Conservation (phyloP, 2,329 filamentous ascomycete species). For the Dothideomycetidae sp. region DNA sequence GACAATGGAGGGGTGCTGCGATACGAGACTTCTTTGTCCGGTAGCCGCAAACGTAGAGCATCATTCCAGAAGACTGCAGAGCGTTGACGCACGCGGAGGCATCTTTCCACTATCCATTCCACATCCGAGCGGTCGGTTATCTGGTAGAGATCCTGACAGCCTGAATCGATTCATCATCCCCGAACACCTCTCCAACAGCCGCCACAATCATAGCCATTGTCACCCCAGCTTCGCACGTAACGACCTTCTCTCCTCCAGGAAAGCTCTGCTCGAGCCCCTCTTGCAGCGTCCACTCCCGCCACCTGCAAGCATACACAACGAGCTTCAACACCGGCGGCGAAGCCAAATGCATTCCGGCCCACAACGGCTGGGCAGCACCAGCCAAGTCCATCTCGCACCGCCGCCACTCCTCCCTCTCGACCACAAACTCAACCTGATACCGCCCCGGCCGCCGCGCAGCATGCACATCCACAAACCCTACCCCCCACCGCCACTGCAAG, state of each 20-base stretch:
- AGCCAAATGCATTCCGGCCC: constrained; percentile 9
- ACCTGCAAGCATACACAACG: not conserved
- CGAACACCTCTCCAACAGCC: constrained; percentile 18
- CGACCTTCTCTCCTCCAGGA: constrained; percentile 12
- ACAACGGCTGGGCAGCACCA: constrained; percentile 23
- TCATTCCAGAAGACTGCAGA: too few species aligned
- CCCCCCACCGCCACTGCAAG: not conserved
- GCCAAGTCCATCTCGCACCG: not conserved
- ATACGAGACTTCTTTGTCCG: too few species aligned
- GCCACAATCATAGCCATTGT: constrained; percentile 7
- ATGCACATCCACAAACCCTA: not conserved
- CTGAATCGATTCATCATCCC: not conserved
- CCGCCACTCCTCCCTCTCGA: constrained; percentile 3
- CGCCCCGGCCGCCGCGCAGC: not conserved
- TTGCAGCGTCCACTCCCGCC: constrained; percentile 2
- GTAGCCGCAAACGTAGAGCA: too few species aligned
- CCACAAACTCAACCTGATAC: constrained; percentile 4
- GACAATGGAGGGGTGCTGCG: too few species aligned
- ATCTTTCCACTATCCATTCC: too few species aligned
- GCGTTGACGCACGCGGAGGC: too few species aligned
- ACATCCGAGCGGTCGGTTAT: too few species aligned
- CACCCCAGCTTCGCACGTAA: constrained; percentile 5
- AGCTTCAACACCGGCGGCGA: constrained; percentile 1
- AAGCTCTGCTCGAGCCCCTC: constrained; percentile 11
- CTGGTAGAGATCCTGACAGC: constrained; percentile 7